A percentile compares a stretch with the other conserved stretches of the same genome.
phyloP scores from a whole-genome alignment of 2,329 filamentous ascomycete genomes.

The Aphanocladium album region DNA sequence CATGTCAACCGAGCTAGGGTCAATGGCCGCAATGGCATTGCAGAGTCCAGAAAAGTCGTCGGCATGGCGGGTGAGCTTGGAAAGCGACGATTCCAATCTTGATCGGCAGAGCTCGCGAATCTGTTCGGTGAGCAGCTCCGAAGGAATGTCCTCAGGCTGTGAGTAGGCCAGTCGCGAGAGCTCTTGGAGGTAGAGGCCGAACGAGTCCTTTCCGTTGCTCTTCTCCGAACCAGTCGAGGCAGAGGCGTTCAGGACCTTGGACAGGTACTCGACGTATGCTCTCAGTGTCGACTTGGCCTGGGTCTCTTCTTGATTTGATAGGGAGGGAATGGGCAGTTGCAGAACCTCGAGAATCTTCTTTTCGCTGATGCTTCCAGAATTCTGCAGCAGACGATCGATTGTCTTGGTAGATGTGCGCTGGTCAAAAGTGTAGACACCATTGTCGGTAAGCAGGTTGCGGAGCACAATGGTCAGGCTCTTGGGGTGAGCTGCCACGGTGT shows the following conservation, averaged over 20 bases:
- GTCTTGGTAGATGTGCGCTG: conserved; percentile 81
- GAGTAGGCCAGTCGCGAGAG: conserved; percentile 54
- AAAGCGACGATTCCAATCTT: conserved; percentile 53
- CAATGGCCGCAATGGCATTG: conserved; percentile 48
- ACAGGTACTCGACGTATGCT: conserved; percentile 50
- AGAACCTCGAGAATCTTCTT: conserved; percentile 47
- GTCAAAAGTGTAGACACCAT: conserved; percentile 76
- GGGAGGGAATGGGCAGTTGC: conserved; percentile 34
- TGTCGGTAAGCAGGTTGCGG: conserved; percentile 61
- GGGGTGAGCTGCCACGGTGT: conserved; percentile 57
- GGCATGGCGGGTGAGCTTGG: conserved; percentile 50
- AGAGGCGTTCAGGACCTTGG: conserved; percentile 42
- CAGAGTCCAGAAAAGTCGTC: conserved; percentile 51
- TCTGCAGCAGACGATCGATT: conserved; percentile 66
- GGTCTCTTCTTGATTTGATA: conserved; percentile 22
- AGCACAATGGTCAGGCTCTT: conserved; percentile 57
- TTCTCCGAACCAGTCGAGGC: conserved; percentile 22
- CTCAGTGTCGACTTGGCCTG: conserved; percentile 35
- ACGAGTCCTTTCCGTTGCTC: conserved; percentile 25
- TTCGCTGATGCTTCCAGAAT: conserved; percentile 52
- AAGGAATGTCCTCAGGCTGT: conserved; percentile 34
- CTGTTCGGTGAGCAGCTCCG: conserved; percentile 45
- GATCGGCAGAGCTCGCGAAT: conserved; percentile 50
- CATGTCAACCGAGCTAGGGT: conserved; percentile 48
- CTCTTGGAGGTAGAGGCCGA: conserved; percentile 43